Base-by-base conservation (phyloP, 169 alveolate species). In the Plasmodium gallinaceum region DNA sequence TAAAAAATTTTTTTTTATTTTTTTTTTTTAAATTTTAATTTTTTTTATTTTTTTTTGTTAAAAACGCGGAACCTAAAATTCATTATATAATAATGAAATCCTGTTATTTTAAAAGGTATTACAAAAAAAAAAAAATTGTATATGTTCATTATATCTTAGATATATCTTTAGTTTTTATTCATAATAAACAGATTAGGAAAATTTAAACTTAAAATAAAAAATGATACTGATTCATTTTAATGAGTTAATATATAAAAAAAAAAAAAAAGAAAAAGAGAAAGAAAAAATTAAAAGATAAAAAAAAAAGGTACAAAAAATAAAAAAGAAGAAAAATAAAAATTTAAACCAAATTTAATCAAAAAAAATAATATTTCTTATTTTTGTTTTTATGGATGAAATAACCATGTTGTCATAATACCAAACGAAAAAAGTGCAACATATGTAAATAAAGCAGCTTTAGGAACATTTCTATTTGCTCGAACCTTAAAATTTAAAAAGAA, bases 351-450 rank as follows among this genome's bases (percentile, higher is more conserved):
- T 22, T 37, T 26, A 6, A n/a, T n/a, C 24, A 65, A 65, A 65
- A 51, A 70, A 70, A 70, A 70, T 45, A 70, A 70, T 7, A 70
- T 45, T 10, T n/a, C 37, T 7, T 20, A 3, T n/a, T 61, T 58
- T n/a, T 64, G 10, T 46, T 48, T 70, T 71, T 86, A 95, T 14
- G 96, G 96, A 60, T 95, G 97, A 91, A 88, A 85, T 22, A 94
- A 61, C 95, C 96, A 95, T 26, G 96, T 68, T 80, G 95, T 86
- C 93, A 92, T 88, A 22, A 95, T 94, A 12, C 97, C 96, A 65
- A 94, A 66, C 46, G 95, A 88, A 90, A 95, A 95, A 69, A 73
- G 88, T 58, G 94, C 88, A 57, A 94, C 96, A 61, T 94, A 95
- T 16, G 95, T 70, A 43, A 92, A 94, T 14, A 73, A 86, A 52